These are phyloP conservation scores for Zygotorulaspora florentina DNA, from an alignment of 805 yeast species.

Conservation along the genomic window DNA sequence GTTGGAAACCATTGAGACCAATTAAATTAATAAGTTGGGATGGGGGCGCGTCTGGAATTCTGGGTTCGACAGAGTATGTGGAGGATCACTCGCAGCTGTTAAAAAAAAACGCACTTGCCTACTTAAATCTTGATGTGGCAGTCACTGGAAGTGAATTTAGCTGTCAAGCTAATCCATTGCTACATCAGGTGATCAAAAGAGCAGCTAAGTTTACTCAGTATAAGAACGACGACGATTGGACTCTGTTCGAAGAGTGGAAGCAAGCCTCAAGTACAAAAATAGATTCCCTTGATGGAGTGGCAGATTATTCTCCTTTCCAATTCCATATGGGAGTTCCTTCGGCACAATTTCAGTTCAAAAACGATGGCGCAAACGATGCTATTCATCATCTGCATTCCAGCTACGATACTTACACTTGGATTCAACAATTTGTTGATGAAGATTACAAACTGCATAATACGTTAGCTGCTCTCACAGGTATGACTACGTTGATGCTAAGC, in stretches of 20 bases:
- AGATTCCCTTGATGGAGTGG: conserved; percentile 44
- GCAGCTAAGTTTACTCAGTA: conserved; percentile 47
- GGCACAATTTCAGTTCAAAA: conserved; percentile 44
- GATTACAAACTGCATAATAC: conserved; percentile 51
- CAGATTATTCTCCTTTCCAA: conserved; percentile 59
- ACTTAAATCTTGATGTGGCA: conserved; percentile 46
- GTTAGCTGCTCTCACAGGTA: conserved; percentile 56
- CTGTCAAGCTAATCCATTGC: conserved; percentile 54
- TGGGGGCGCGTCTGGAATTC: conserved; percentile 66
- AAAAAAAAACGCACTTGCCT: conserved; percentile 51
- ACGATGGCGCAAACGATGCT: conserved; percentile 41
- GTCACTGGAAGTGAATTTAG: conserved; percentile 48
- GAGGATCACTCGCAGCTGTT: conserved; percentile 50
- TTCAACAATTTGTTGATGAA: conserved; percentile 49
- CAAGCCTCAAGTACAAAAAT: conserved; percentile 37
- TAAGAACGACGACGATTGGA: conserved; percentile 35
- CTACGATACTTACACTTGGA: conserved; percentile 57
- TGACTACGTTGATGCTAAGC: conserved; percentile 48
- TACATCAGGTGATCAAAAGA: conserved; percentile 42
- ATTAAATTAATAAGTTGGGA: conserved; percentile 76
- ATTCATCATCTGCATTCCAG: conserved; percentile 49
- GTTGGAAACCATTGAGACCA: conserved; percentile 72
- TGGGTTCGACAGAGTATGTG: conserved; percentile 78
- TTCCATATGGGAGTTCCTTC: conserved; percentile 66
- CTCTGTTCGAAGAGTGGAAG: conserved; percentile 49